Percentiles rank a stretch among this genome's conserved stretches.
phyloP scores from a whole-genome alignment of 768 basidiomycete genomes.

The button mushroom (Agaricus bisporus) region DNA sequence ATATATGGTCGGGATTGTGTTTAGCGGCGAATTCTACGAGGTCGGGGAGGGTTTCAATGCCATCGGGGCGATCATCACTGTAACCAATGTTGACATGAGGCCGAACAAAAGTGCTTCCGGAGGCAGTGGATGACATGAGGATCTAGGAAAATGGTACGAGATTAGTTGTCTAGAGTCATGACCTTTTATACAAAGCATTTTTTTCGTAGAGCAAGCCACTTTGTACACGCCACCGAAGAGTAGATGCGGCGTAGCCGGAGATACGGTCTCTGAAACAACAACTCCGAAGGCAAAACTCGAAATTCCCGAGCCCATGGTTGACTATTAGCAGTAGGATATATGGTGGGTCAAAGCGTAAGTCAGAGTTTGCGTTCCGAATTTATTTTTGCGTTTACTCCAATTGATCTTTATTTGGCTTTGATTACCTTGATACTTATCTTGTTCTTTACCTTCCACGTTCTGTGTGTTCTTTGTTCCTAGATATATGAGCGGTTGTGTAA shows the following conservation, averaged over 20 bases:
- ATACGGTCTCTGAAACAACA: too few species aligned
- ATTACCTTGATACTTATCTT: too few species aligned
- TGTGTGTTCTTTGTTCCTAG: too few species aligned
- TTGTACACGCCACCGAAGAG: background rate
- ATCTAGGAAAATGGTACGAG: background rate
- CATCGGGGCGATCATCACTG: slow-evolving; percentile 19
- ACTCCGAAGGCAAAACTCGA: too few species aligned
- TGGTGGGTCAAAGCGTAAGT: too few species aligned
- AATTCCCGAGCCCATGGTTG: too few species aligned
- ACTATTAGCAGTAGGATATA: too few species aligned
- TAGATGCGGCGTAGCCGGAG: background rate
- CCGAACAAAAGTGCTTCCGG: slow-evolving; percentile 24
- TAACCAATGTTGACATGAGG: slow-evolving; percentile 30
- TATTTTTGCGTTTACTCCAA: too few species aligned
- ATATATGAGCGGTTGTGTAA: too few species aligned
- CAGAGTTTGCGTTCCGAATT: too few species aligned
- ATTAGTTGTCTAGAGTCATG: background rate
- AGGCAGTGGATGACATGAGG: slow-evolving; percentile 3
- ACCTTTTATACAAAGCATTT: background rate
- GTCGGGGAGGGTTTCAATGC: slow-evolving; percentile 29
- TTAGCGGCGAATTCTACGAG: slow-evolving; percentile 29
- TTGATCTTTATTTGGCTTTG: too few species aligned
- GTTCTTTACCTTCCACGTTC: too few species aligned
- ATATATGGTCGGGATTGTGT: slow-evolving; percentile 28
- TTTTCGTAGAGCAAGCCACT: background rate